These are phyloP conservation scores for Oligophagozyma castellii DNA, from an alignment of 1,139 yeast species.

Conservation along the genomic window DNA sequence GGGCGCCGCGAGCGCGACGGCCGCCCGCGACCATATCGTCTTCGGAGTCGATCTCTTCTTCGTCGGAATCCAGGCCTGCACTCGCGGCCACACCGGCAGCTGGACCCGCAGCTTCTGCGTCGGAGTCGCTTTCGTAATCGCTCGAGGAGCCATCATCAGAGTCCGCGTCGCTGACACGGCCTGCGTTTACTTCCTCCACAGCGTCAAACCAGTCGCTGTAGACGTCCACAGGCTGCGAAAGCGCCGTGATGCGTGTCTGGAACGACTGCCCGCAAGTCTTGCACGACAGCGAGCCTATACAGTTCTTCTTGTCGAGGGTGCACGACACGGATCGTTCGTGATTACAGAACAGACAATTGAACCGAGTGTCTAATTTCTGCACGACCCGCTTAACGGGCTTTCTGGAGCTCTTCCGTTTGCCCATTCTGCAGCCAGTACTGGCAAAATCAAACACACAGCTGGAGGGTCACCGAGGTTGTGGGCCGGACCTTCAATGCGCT, in stretches of 20 bases:
- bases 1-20: constrained; percentile 14
- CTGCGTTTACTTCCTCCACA: constrained; percentile 86
- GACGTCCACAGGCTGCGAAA: constrained; percentile 67
- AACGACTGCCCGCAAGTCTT: constrained; percentile 92
- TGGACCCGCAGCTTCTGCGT: constrained; percentile 9
- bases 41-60: constrained; percentile 21
- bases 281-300: constrained; percentile 76
- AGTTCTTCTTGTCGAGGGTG: constrained; percentile 72
- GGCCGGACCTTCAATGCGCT: too few relatives aligned
- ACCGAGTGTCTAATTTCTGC: constrained; percentile 70
- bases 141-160: constrained; percentile 20
- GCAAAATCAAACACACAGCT: too few relatives aligned
- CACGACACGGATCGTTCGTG: constrained; percentile 90
- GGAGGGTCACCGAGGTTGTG: too few relatives aligned
- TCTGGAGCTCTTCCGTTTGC: constrained; percentile 82
- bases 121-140: constrained; percentile 22
- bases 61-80: constrained; percentile 21
- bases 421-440: constrained; percentile 29
- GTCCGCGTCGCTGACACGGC: constrained; percentile 30
- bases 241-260: constrained; percentile 70
- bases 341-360: constrained; percentile 88
- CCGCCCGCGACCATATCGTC: constrained; percentile 20
- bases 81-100: constrained; percentile 19
- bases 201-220: constrained; percentile 99
- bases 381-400: constrained; percentile 71